A percentile compares a stretch with the other conserved stretches of the same genome.
These are phyloP conservation scores for Adiantum capillusveneris DNA, from an alignment of 75 land plant genomes.

Conservation along the genomic window DNA sequence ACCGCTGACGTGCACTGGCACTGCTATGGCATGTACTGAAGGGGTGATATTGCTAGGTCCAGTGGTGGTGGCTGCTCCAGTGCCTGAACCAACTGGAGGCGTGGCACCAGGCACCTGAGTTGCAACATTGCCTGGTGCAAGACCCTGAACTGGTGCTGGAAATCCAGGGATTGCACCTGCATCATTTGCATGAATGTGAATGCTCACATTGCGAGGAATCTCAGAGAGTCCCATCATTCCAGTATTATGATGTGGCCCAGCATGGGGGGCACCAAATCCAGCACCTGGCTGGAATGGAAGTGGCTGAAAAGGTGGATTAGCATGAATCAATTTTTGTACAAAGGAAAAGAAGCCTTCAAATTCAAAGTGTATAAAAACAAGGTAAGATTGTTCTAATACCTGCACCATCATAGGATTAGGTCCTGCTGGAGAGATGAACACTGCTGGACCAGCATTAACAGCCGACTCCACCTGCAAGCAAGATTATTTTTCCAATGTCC, in stretches of 20 bases:
- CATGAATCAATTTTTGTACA: not conserved
- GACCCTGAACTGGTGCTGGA: slow-evolving; percentile 7
- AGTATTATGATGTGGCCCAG: slow-evolving; percentile 28
- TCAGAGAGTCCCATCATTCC: slow-evolving; percentile 34
- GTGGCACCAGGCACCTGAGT: not conserved
- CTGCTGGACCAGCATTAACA: slow-evolving; percentile 95
- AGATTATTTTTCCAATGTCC: too few species aligned
- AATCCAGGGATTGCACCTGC: slow-evolving; percentile 5
- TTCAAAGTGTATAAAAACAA: not conserved
- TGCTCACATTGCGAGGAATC: slow-evolving; percentile 6
- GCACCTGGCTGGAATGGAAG: slow-evolving; percentile 60
- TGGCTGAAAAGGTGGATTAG: slow-evolving; percentile 47
- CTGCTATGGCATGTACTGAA: slow-evolving; percentile 6
- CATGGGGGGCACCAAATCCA: slow-evolving; percentile 29
- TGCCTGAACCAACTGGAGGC: not conserved
- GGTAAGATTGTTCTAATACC: too few species aligned
- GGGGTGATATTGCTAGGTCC: not conserved
- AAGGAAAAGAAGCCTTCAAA: slow-evolving; percentile 1
- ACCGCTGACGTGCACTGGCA: slow-evolving; percentile 10
- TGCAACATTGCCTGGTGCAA: not conserved
- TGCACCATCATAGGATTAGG: slow-evolving; percentile 99
- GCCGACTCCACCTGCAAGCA: slow-evolving; percentile 69
- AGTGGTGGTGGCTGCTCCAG: slow-evolving; percentile 1
- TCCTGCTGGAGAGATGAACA: slow-evolving; percentile 73
- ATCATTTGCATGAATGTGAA: slow-evolving; percentile 25